These are phyloP conservation scores for Phialophora tarda DNA, from an alignment of 2,329 filamentous ascomycete genomes.

Conservation along the genomic window DNA sequence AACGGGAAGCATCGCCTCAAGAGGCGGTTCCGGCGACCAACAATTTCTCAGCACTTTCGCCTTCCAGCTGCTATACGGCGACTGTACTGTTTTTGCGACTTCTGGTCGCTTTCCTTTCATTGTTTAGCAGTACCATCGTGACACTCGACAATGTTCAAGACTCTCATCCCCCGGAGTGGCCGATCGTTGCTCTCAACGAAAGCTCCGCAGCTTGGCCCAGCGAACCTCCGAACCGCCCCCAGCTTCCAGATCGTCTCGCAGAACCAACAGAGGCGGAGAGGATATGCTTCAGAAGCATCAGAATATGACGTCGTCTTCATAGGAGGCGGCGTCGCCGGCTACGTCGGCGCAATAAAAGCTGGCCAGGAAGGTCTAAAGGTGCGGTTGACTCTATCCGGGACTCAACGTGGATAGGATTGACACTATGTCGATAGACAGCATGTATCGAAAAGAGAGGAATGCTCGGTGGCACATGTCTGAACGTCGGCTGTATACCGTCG, in stretches of 20 bases:
- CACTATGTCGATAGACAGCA: constrained; percentile 68
- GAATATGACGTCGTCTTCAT: constrained; percentile 98
- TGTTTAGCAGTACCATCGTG: constrained; percentile 1
- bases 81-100: constrained; percentile 25
- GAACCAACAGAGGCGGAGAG: constrained; percentile 34
- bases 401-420: constrained; percentile 24
- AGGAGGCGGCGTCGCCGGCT: constrained; percentile 95
- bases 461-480: constrained; percentile 95
- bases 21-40: constrained; percentile 9
- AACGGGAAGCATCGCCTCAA: constrained; percentile 12
- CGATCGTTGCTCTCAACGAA: constrained; percentile 37
- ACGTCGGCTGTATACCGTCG: constrained; percentile 98
- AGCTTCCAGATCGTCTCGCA: constrained; percentile 39
- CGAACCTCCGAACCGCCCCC: constrained; percentile 38
- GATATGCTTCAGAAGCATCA: constrained; percentile 59
- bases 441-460: constrained; percentile 98
- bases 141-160: constrained; percentile 36
- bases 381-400: constrained; percentile 41
- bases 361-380: constrained; percentile 97
- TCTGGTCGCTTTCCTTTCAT: constrained; percentile 30
- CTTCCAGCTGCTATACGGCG: constrained; percentile 22
- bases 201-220: constrained; percentile 38
- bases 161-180: constrained; percentile 32
- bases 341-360: constrained; percentile 98
- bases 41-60: constrained; percentile 32